Base-by-base conservation (phyloP, 306 rosid species). In the Cicer chorassanicum region DNA sequence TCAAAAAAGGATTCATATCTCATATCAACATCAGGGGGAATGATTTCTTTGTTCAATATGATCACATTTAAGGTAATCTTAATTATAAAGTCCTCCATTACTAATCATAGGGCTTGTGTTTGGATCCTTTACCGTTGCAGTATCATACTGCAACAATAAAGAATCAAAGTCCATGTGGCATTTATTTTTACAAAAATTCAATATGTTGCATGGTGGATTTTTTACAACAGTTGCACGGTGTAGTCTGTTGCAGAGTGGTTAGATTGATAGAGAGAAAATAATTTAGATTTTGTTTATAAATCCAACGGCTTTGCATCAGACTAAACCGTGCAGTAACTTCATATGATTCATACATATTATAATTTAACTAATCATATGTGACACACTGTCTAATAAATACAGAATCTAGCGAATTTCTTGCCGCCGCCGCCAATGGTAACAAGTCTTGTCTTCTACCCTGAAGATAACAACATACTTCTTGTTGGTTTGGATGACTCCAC, bases 381-480 rank as follows among this genome's bases (percentile, higher is more conserved):
- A 10, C 8, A 15, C 36, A 61, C 36, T 73, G 13, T 13, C 24
- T 74, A 38, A 67, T 24, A 46, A 39, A 2, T 42, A 29, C 65
- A 87, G 90, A 73, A 9, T 4, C 1, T 77, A 72, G 6, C 0
- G 12, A 64, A 65, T 46, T 2, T 73, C 45, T 11, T 70, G 69
- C 14, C 82, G 8, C 83, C 82, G 36, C 88, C 88, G 54, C 85
- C 87, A 9, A 72, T 41, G 75, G 83, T 76, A 60, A 87, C 88
- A 73, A 59, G 15, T 70, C 21, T 87, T 50, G 80, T 80, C 18
- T 77, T 84, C 72, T 43, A 73, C 65, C 83, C 82, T 38, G 16
- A 39, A 45, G 80, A 82, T 68, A 82, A 87, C 65, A 60, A 82
- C 65, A 16, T 74, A 36, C 8, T 82, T 74, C 82, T 71, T 6